Conservation (phyloP, 768 basidiomycete species). For the Termitomyces sp. region DNA sequence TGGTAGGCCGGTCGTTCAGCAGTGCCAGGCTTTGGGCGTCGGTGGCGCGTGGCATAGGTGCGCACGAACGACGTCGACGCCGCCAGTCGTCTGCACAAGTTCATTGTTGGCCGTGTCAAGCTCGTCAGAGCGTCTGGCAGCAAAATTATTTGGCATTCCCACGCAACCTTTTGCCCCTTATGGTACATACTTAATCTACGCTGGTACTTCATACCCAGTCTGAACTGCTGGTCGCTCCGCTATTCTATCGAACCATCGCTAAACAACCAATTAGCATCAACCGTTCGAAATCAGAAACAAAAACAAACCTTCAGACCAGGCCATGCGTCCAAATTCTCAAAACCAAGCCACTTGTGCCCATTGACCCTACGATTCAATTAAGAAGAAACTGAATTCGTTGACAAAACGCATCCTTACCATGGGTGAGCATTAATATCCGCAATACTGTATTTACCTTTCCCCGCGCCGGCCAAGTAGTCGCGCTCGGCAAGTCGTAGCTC, state of each 20-base stretch:
- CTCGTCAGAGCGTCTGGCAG: neutral
- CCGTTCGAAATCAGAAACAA: neutral
- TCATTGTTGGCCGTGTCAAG: slow-evolving; percentile 14
- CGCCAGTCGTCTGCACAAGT: slow-evolving; percentile 22
- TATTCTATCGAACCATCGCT: slow-evolving; percentile 25
- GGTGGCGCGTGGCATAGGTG: slow-evolving; percentile 44
- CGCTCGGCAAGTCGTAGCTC: slow-evolving; percentile 39
- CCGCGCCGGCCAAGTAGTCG: slow-evolving; percentile 41
- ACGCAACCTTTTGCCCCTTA: slow-evolving; percentile 7
- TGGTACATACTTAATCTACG: neutral
- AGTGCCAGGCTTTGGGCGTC: slow-evolving; percentile 47
- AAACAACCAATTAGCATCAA: neutral
- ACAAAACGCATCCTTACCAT: slow-evolving; percentile 18
- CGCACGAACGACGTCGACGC: slow-evolving; percentile 25
- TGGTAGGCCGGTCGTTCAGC: slow-evolving; percentile 55
- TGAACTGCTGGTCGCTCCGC: slow-evolving; percentile 19
- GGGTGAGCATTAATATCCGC: slow-evolving; percentile 36
- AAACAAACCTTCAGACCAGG: slow-evolving; percentile 32
- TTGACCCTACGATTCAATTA: slow-evolving; percentile 29
- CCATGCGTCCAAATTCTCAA: slow-evolving; percentile 32
- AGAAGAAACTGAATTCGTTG: neutral
- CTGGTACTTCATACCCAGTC: slow-evolving; percentile 17
- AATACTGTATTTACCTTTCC: slow-evolving; percentile 30
- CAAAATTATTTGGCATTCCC: slow-evolving; percentile 11
- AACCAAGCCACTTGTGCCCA: slow-evolving; percentile 24